Conservation (phyloP, 768 basidiomycete species). For the Exsudoporus frostii region DNA sequence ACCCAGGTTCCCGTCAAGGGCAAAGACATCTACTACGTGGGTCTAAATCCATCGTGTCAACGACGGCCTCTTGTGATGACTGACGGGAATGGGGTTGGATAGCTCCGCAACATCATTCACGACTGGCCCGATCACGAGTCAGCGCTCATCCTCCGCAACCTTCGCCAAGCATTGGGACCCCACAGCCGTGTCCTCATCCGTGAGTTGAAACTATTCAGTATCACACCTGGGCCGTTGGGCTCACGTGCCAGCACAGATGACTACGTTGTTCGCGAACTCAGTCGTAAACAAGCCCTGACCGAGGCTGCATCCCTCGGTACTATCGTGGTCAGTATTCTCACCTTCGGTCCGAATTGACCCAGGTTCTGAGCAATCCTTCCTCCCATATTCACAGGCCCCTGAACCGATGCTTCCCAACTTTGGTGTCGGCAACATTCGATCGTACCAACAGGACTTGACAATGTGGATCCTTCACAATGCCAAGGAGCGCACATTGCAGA, state of each 20-base stretch:
- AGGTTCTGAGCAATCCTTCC: neutral
- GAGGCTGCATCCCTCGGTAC: constrained; percentile 13
- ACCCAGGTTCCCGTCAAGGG: constrained; percentile 24
- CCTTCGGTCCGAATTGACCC: neutral
- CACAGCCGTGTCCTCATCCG: constrained; percentile 33
- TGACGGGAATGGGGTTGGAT: neutral
- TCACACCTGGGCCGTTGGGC: neutral
- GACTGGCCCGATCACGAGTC: constrained; percentile 34
- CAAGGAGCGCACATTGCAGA: constrained; percentile 32
- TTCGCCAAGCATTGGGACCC: constrained; percentile 30
- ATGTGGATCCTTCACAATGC: constrained; percentile 33
- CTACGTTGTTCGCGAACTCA: constrained; percentile 17
- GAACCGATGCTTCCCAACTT: constrained; percentile 33
- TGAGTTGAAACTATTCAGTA: constrained; percentile 8
- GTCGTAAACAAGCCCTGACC: constrained; percentile 9
- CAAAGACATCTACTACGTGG: constrained; percentile 33
- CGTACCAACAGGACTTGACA: constrained; percentile 30
- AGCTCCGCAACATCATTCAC: constrained; percentile 28
- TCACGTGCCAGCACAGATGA: constrained; percentile 18
- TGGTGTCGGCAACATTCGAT: constrained; percentile 28
- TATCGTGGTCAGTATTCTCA: constrained; percentile 12
- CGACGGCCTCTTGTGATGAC: neutral
- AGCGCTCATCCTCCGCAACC: constrained; percentile 25
- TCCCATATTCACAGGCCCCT: constrained; percentile 26
- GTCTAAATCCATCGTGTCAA: neutral